phyloP scores from a whole-genome alignment of 768 basidiomycete genomes.

The Cytidiella melzeri region DNA sequence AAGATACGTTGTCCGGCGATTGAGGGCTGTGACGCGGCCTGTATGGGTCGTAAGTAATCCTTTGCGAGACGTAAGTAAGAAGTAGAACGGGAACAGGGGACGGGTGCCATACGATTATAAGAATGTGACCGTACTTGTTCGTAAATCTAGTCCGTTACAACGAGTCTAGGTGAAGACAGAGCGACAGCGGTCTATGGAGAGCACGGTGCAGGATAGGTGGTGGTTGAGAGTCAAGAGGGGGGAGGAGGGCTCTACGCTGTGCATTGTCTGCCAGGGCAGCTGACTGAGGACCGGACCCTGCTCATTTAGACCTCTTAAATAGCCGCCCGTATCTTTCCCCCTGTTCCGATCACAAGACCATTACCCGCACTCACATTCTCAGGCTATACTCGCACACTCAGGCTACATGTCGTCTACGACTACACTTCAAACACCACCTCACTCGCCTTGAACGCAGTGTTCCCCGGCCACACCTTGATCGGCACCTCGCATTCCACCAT shows the following conservation, averaged over 20 bases:
- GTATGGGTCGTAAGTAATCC: conserved; percentile 17
- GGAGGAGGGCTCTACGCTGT: too few species aligned
- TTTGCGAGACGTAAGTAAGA: conserved; percentile 6
- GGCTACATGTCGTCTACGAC: too few species aligned
- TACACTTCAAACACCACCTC: conserved; percentile 76
- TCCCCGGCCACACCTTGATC: conserved; percentile 82
- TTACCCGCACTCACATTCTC: too few species aligned
- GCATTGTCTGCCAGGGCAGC: too few species aligned
- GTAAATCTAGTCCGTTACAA: conserved; percentile 12
- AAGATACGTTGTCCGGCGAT: conserved; percentile 13
- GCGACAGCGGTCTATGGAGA: background rate
- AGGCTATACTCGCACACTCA: background rate
- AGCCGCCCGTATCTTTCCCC: too few species aligned
- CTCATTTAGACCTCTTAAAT: too few species aligned
- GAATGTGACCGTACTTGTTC: conserved; percentile 13
- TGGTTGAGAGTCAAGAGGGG: too few species aligned
- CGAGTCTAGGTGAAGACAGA: conserved; percentile 4
- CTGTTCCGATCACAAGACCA: too few species aligned
- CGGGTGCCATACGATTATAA: conserved; percentile 12
- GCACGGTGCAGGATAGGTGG: too few species aligned
- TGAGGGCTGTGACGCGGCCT: conserved; percentile 14
- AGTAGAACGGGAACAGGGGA: background rate
- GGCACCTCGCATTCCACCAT: conserved; percentile 94
- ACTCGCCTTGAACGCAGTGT: conserved; percentile 77
- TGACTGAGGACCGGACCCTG: too few species aligned